Evolutionary conservation across 352 stramenopile species (phyloP).

Genomic region (Globisporangium nodosum): DNA sequence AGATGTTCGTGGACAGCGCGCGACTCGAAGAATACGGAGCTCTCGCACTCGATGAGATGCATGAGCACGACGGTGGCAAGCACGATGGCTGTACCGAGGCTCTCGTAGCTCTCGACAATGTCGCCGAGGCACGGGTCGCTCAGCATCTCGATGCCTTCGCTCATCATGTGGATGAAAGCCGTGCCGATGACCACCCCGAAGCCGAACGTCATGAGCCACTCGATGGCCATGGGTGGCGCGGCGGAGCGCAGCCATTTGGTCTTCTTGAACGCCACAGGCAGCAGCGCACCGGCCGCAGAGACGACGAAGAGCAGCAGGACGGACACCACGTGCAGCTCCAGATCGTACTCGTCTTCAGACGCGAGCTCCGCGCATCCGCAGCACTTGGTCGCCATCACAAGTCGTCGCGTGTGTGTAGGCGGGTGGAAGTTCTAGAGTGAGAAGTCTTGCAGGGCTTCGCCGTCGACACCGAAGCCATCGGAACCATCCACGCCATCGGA

Average conservation of each 20-base stretch:
- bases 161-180: slow-evolving; percentile 71
- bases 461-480: too few species aligned
- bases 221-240: slow-evolving; percentile 30
- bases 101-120: slow-evolving; percentile 45
- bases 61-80: slow-evolving; percentile 55
- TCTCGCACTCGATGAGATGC: slow-evolving; percentile 64
- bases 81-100: slow-evolving; percentile 47
- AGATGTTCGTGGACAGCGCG: too few species aligned
- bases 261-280: slow-evolving; percentile 22
- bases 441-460: too few species aligned
- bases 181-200: slow-evolving; percentile 65
- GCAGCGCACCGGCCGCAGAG: slow-evolving; percentile 27
- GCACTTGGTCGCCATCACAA: slow-evolving; percentile 14
- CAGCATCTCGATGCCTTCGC: slow-evolving; percentile 49
- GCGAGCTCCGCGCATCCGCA: slow-evolving; percentile 36
- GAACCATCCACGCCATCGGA: neutral
- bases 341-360: slow-evolving; percentile 36
- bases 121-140: slow-evolving; percentile 43
- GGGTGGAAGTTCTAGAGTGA: too few species aligned
- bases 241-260: slow-evolving; percentile 16
- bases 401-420: slow-evolving; percentile 15
- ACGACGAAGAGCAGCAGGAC: slow-evolving; percentile 53
- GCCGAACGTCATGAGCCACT: slow-evolving; percentile 49
- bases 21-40: slow-evolving; percentile 36
- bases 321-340: slow-evolving; percentile 34